Conservation (phyloP, 2,329 filamentous ascomycete species). For the Teratosphaeria epicoccoides region DNA sequence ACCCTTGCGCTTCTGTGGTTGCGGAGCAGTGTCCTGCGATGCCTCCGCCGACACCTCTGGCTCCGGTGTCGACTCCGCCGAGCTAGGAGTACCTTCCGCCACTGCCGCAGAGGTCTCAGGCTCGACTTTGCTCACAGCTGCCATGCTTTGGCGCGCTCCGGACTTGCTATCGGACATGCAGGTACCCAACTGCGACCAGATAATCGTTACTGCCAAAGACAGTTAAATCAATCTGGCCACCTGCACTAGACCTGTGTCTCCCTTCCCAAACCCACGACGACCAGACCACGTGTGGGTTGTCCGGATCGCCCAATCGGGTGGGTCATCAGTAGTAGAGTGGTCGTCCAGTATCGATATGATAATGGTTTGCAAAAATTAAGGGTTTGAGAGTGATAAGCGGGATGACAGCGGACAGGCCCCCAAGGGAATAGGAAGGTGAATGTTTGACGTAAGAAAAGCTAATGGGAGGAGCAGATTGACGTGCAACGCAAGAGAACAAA, state of each 20-base stretch:
- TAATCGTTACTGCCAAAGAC: constrained; percentile 10
- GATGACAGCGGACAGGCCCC: constrained; percentile 8
- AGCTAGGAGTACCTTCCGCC: constrained; percentile 37
- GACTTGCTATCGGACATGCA: constrained; percentile 40
- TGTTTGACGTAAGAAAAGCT: constrained; percentile 1
- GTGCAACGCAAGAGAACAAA: constrained; percentile 20
- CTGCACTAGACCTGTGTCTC: constrained; percentile 1
- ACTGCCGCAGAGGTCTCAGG: constrained; percentile 23
- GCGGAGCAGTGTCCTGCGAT: constrained; percentile 31
- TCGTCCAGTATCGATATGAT: constrained; percentile 15
- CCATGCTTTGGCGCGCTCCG: constrained; percentile 29
- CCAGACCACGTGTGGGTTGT: constrained; percentile 2
- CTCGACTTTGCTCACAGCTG: constrained; percentile 37
- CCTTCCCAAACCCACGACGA: constrained; percentile 3
- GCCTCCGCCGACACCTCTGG: constrained; percentile 32
- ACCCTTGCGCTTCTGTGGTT: constrained; percentile 81
- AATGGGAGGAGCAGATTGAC: background rate
- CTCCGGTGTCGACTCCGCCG: constrained; percentile 40
- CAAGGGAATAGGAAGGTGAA: background rate
- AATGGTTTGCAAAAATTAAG: constrained; percentile 17
- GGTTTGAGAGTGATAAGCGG: constrained; percentile 30
- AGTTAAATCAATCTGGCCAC: constrained; percentile 14
- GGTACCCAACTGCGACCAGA: constrained; percentile 28
- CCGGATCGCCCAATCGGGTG: background rate
- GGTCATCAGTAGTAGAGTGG: background rate